Percentiles rank a stretch among this genome's conserved stretches.
Conservation (phyloP, 768 basidiomycete genomes). For the Lanmaoa rubissima region DNA sequence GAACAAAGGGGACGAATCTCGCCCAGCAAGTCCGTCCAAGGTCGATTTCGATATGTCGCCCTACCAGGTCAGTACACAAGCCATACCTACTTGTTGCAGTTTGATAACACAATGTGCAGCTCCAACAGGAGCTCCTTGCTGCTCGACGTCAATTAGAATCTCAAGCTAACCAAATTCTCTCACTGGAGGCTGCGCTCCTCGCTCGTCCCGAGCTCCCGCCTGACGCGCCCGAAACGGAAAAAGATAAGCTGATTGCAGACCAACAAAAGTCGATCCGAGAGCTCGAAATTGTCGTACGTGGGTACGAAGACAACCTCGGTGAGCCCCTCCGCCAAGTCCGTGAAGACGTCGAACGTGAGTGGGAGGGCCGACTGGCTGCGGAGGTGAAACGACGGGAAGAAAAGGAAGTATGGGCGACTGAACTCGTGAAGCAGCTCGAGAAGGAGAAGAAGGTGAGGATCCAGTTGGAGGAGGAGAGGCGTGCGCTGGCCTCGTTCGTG, state of each 20-base stretch:
- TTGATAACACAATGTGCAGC: conserved; percentile 35
- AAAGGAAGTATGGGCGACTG: conserved; percentile 69
- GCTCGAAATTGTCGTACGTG: conserved; percentile 67
- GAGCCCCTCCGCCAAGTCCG: conserved; percentile 63
- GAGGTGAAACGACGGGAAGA: conserved; percentile 63
- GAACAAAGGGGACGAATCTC: conserved; percentile 61
- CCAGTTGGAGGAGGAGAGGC: conserved; percentile 74
- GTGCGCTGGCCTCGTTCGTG: conserved; percentile 78
- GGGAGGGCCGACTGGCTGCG: conserved; percentile 56
- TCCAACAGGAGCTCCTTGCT: conserved; percentile 85
- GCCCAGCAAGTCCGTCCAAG: conserved; percentile 82
- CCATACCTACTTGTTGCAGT: background rate
- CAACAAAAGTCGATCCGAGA: conserved; percentile 75
- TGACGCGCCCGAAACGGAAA: conserved; percentile 66
- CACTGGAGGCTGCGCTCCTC: conserved; percentile 74
- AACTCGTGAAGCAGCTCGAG: conserved; percentile 72
- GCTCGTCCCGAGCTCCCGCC: conserved; percentile 66
- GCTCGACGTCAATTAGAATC: conserved; percentile 76
- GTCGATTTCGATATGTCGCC: conserved; percentile 89
- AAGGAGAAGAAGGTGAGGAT: conserved; percentile 71
- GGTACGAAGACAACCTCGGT: conserved; percentile 72
- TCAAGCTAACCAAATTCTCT: conserved; percentile 80
- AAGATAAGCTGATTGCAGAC: conserved; percentile 71
- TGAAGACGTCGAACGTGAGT: conserved; percentile 76
- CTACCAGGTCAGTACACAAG: conserved; percentile 55